These are phyloP conservation scores for Clonostachys sp. DNA, from an alignment of 2,329 filamentous ascomycete genomes.

Conservation along the genomic window DNA sequence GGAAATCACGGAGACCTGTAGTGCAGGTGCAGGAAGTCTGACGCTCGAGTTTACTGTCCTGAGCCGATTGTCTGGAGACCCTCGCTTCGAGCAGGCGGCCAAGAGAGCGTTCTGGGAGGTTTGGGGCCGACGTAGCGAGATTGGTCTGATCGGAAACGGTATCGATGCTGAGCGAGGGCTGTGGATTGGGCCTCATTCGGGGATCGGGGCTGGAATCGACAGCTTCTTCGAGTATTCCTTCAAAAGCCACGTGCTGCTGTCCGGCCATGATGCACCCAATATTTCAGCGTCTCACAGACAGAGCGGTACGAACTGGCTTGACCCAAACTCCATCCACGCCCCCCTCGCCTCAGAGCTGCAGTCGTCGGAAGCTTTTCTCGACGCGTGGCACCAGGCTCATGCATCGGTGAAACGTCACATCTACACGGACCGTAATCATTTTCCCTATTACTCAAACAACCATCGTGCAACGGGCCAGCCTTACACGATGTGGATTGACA, in stretches of 20 bases:
- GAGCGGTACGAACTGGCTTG: slow-evolving; percentile 44
- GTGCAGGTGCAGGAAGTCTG: slow-evolving; percentile 91
- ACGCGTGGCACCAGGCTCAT: slow-evolving; percentile 82
- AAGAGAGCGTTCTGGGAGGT: slow-evolving; percentile 96
- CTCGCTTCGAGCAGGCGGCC: slow-evolving; percentile 81
- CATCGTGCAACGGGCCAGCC: slow-evolving; percentile 85
- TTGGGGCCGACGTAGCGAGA: slow-evolving; percentile 81
- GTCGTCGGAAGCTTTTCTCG: slow-evolving; percentile 72
- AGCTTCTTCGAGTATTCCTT: slow-evolving; percentile 98
- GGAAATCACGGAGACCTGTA: slow-evolving; percentile 95
- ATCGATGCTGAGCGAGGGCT: slow-evolving; percentile 87
- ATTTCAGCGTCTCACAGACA: slow-evolving; percentile 28
- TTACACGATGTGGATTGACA: slow-evolving; percentile 92
- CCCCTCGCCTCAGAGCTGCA: slow-evolving; percentile 62
- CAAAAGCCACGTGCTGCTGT: slow-evolving; percentile 88
- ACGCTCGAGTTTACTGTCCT: slow-evolving; percentile 91
- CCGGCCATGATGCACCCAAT: slow-evolving; percentile 62
- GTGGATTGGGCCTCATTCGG: slow-evolving; percentile 87
- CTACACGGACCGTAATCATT: slow-evolving; percentile 71
- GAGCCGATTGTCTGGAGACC: slow-evolving; percentile 81
- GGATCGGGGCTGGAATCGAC: slow-evolving; percentile 93
- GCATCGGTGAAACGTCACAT: slow-evolving; percentile 84
- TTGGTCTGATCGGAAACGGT: slow-evolving; percentile 84
- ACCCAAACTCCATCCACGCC: slow-evolving; percentile 58
- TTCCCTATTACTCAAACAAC: slow-evolving; percentile 90